Evolutionary conservation across 805 yeast species (phyloP).

Genomic region (Limtongozyma cylindracea): DNA sequence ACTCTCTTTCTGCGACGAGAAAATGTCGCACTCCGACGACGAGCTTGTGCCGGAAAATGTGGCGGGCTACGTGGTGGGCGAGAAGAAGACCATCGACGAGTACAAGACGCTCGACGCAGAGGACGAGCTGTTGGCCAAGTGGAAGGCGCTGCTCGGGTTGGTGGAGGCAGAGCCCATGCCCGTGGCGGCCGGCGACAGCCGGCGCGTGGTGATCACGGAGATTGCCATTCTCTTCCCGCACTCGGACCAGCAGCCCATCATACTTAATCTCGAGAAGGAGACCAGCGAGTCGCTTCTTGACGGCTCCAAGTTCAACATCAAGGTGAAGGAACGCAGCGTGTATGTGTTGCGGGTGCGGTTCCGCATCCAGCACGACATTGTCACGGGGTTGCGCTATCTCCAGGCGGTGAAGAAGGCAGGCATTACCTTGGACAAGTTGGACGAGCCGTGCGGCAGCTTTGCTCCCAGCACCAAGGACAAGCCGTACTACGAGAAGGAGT

Average conservation of each 20-base stretch:
- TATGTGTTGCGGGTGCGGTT: conserved; percentile 55
- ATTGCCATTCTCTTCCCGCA: conserved; percentile 50
- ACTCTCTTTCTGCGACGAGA: no score
- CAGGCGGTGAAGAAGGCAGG: conserved; percentile 76
- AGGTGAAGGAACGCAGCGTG: conserved; percentile 40
- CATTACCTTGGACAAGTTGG: conserved; percentile 62
- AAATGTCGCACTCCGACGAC: conserved; percentile 10
- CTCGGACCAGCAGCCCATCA: conserved; percentile 26
- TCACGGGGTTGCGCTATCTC: conserved; percentile 72
- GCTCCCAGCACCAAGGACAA: conserved; percentile 70
- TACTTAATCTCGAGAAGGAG: conserved; percentile 37
- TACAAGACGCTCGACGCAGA: conserved; percentile 67
- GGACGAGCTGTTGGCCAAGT: conserved; percentile 72
- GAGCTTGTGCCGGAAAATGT: conserved; percentile 37
- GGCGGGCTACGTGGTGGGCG: conserved; percentile 37
- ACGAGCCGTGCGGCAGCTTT: conserved; percentile 75
- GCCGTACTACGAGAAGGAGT: conserved; percentile 44
- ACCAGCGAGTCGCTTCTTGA: conserved; percentile 29
- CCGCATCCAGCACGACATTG: conserved; percentile 72
- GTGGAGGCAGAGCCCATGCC: conserved; percentile 13
- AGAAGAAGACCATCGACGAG: conserved; percentile 63
- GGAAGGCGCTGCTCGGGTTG: conserved; percentile 79
- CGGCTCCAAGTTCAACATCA: conserved; percentile 46
- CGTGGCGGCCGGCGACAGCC: conserved; percentile 33
- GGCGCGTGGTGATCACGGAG: conserved; percentile 59